Evolutionary conservation across 208 protist genomes (phyloP), one percentile per base, ranked within the genome.

Genomic region (Wallacemonas sp.): DNA sequence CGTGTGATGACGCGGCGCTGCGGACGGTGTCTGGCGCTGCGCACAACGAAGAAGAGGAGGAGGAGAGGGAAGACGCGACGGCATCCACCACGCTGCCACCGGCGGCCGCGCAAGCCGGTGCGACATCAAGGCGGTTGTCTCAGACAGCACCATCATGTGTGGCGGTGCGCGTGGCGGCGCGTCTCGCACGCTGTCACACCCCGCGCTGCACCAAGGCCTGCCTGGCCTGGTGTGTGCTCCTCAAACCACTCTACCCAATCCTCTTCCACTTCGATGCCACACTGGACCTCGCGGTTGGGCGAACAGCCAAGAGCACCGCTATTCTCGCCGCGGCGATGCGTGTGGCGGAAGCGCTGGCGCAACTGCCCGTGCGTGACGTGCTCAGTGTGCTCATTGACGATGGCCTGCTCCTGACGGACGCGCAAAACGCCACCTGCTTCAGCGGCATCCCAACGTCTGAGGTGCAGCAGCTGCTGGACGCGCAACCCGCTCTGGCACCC

Each of bases 211-310:
- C 68, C 27, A 61, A 72, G 23, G 85, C 88, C 1, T 78, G 74
- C 68, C 58, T 58, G 16, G 72, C 77, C 9, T 94, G 86, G 83
- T 78, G 78, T 26, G 70, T 72, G 34, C 74, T 80, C 36, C 80
- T 94, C 47, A 29, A 61, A 21, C 74, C 74, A 29, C 75, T 77
- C 49, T 76, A 83, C 39, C 85, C 88, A 23, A 68, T 88, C 16
- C 75, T 92, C 17, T 70, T 83, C 48, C 88, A 94, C 79, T 92
- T 85, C 69, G 64, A 72, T 27, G 65, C 88, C 56, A 54, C 90
- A 16, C 69, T 65, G n/a, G 60, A 84, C 54, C 43, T 94, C 23
- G 74, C 80, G 11, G 70, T 65, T 0, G 80, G 79, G 12, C 81
- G 81, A 14, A 79, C 79, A 3, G 33, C 81, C 26, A 68, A 76